Evolutionary conservation across 2,329 filamentous ascomycete genomes (phyloP).

Genomic region (Dactylella cylindrospora): DNA sequence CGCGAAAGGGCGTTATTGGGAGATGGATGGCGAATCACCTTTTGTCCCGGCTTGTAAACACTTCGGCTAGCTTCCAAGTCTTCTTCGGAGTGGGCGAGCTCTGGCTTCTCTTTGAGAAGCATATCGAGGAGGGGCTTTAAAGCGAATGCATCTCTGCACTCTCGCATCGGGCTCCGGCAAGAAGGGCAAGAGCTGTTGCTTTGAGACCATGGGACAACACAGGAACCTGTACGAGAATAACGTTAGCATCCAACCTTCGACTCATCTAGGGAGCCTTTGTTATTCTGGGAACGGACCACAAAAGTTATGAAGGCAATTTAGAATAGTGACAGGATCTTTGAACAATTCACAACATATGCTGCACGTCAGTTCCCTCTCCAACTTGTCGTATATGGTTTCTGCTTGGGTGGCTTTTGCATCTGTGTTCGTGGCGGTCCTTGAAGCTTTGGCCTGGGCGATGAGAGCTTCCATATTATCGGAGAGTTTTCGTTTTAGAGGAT

Average conservation of each 20-base stretch:
- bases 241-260: neutral
- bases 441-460: constrained; percentile 40
- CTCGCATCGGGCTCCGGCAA: constrained; percentile 6
- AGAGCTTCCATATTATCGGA: constrained; percentile 43
- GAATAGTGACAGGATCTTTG: constrained; percentile 83
- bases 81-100: constrained; percentile 16
- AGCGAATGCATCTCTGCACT: constrained; percentile 32
- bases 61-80: constrained; percentile 9
- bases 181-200: constrained; percentile 26
- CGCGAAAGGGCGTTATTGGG: too few relatives aligned
- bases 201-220: constrained; percentile 34
- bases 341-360: constrained; percentile 89
- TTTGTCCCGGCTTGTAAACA: constrained; percentile 28
- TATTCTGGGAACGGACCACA: constrained; percentile 62
- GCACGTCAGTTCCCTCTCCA: constrained; percentile 40
- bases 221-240: constrained; percentile 17
- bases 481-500: constrained; percentile 39
- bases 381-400: constrained; percentile 36
- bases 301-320: constrained; percentile 93
- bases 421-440: constrained; percentile 25
- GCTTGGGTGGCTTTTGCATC: constrained; percentile 20
- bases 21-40: neutral
- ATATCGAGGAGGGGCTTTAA: constrained; percentile 39
- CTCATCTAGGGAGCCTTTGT: neutral
- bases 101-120: constrained; percentile 36